These are phyloP conservation scores for Colletotrichum costaricense DNA, from an alignment of 2,329 filamentous ascomycete species.

Conservation along the genomic window DNA sequence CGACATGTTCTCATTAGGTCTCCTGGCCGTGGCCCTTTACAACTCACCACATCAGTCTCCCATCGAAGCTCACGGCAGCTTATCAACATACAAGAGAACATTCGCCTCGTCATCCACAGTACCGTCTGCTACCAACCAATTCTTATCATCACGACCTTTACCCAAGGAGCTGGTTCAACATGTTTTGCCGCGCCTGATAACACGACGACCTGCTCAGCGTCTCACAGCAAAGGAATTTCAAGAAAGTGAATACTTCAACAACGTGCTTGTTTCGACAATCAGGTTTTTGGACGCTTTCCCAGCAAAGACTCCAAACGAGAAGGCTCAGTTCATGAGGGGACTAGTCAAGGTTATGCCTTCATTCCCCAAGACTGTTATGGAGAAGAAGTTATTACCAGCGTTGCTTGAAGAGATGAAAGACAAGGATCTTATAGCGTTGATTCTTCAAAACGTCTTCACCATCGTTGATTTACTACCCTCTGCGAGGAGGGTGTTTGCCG, in stretches of 20 bases:
- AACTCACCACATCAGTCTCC: slow-evolving; percentile 94
- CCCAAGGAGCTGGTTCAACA: slow-evolving; percentile 81
- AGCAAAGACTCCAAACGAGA: slow-evolving; percentile 91
- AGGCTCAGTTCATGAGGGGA: slow-evolving; percentile 90
- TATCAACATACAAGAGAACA: slow-evolving; percentile 86
- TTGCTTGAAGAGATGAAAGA: slow-evolving; percentile 95
- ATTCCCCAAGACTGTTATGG: slow-evolving; percentile 92
- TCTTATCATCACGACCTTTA: slow-evolving; percentile 81
- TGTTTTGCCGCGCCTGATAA: slow-evolving; percentile 87
- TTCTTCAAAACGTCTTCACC: slow-evolving; percentile 92
- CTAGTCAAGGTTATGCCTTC: slow-evolving; percentile 88
- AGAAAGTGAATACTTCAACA: slow-evolving; percentile 95
- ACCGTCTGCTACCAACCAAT: slow-evolving; percentile 85
- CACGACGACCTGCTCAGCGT: slow-evolving; percentile 85
- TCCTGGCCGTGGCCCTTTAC: slow-evolving; percentile 90
- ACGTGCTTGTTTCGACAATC: slow-evolving; percentile 94
- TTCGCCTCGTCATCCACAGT: slow-evolving; percentile 83
- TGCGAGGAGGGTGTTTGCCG: slow-evolving; percentile 82
- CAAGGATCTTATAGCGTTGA: slow-evolving; percentile 83
- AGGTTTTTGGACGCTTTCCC: slow-evolving; percentile 93
- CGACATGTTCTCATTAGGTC: slow-evolving; percentile 93
- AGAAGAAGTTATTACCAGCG: slow-evolving; percentile 92
- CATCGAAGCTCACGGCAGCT: slow-evolving; percentile 81
- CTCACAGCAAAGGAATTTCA: slow-evolving; percentile 93
- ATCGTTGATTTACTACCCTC: slow-evolving; percentile 84